phyloP scores from a whole-genome alignment of 257 asterid species.

The Datura wrightii region DNA sequence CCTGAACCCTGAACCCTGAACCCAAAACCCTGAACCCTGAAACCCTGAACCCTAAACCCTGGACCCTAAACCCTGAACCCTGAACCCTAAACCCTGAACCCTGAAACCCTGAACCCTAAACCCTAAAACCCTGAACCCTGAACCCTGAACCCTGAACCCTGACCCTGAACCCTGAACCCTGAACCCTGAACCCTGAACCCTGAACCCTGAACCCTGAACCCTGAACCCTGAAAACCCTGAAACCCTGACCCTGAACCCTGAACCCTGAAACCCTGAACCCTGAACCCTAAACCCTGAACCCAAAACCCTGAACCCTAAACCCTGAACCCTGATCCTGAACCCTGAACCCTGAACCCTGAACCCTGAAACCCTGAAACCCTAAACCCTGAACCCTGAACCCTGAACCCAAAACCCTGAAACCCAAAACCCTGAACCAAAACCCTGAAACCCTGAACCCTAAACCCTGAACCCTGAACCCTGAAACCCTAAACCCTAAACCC shows the following conservation, averaged over 20 bases:
- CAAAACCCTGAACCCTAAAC: too few relatives aligned
- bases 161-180: too few relatives aligned
- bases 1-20: not conserved
- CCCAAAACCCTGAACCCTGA: too few relatives aligned
- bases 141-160: not conserved
- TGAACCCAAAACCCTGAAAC: not conserved
- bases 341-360: too few relatives aligned
- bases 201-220: too few relatives aligned
- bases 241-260: too few relatives aligned
- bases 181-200: too few relatives aligned
- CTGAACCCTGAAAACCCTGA: too few relatives aligned
- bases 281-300: too few relatives aligned
- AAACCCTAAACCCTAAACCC: not conserved
- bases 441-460: not conserved
- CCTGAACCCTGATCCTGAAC: too few relatives aligned
- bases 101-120: conserved; percentile 9
- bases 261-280: too few relatives aligned
- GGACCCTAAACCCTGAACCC: not conserved
- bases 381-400: conserved; percentile 27
- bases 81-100: not conserved
- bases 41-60: not conserved
- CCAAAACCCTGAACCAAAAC: conserved; percentile 25
- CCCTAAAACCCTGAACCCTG: not conserved
- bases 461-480: not conserved
- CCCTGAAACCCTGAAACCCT: too few relatives aligned